Evolutionary conservation across 2,329 filamentous ascomycete species (phyloP), one percentile per base, ranked within the genome.

Genomic region (Curvularia sp.): DNA sequence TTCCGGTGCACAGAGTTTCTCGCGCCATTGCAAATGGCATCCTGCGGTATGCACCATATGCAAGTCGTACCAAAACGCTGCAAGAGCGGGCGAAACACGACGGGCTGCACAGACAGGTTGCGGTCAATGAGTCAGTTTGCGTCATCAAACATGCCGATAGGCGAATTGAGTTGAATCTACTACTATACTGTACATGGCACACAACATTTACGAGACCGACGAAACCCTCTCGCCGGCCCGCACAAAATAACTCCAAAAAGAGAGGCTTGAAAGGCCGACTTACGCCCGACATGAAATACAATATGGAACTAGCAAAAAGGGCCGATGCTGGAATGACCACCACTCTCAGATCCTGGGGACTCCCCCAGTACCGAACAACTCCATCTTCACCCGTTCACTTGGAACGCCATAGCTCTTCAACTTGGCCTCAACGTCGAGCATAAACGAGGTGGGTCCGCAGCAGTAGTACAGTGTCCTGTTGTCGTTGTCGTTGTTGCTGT

Each of bases 381-480:
- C 90, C 64, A 91, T 81, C 68, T 87, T 84, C 53, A 91, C 82
- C 64, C 86, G 83, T 28, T 82, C 81, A n/a, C 76, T 74, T 1
- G 79, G 75, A 1, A 92, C 87, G 0, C 88, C 88, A 54, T 80
- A 75, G 2, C 68, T 77, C 65, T 81, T 77, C 55, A 93, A 78
- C 64, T 79, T 81, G 7, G 77, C 74, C 63, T 85, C 79, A 21
- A 85, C 78, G 36, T 86, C 83, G 9, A 82, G 67, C 91, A 93
- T 93, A 80, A 92, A 93, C 7, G 74, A 71, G 59, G 83, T 81
- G 0, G 90, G 90, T 0, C 90, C 91, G 69, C 91, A 93, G 52
- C 91, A 78, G 66, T 85, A 93, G 74, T 92, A 93, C 68, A 87
- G 80, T 0, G 90, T 81, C n/a, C n/a, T n/a, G n/a, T n/a, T n/a